These are phyloP conservation scores for Annulohypoxylon moriforme DNA, from an alignment of 495 filamentous ascomycete genomes.

Conservation along the genomic window DNA sequence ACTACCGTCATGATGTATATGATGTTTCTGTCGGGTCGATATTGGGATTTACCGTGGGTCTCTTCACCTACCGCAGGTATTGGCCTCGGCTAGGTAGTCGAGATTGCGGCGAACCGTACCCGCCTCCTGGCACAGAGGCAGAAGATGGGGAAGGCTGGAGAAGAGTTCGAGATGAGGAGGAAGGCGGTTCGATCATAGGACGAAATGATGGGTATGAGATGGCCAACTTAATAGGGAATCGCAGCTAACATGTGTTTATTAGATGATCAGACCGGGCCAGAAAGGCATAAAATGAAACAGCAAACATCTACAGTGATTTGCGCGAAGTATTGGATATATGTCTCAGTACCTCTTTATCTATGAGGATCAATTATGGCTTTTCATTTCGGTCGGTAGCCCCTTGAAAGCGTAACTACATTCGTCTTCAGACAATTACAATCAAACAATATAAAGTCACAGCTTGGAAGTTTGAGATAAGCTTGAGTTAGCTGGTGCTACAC, in stretches of 20 bases:
- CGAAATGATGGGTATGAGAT: slow-evolving; percentile 48
- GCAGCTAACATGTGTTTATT: slow-evolving; percentile 41
- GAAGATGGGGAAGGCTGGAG: slow-evolving; percentile 46
- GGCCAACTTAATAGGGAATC: slow-evolving; percentile 29
- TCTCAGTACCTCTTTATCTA: neutral
- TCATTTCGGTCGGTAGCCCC: neutral
- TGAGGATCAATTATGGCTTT: neutral
- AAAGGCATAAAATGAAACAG: neutral
- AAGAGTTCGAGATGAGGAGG: slow-evolving; percentile 50
- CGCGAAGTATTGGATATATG: slow-evolving; percentile 2
- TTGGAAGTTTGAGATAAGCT: neutral
- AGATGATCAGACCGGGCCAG: slow-evolving; percentile 37
- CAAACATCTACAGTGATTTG: slow-evolving; percentile 9
- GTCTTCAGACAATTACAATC: neutral
- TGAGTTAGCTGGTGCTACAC: neutral
- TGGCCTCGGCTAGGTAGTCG: slow-evolving; percentile 63
- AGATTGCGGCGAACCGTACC: slow-evolving; percentile 64
- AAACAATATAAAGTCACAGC: neutral
- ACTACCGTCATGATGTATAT: slow-evolving; percentile 95
- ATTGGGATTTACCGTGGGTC: slow-evolving; percentile 78
- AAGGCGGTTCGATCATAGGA: slow-evolving; percentile 42
- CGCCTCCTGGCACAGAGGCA: slow-evolving; percentile 44
- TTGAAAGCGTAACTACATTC: neutral
- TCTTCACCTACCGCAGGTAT: slow-evolving; percentile 82
- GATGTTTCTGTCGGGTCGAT: slow-evolving; percentile 84